These are phyloP conservation scores for Lodderomyces oxycetoniae DNA, from an alignment of 1,139 yeast genomes.

Conservation along the genomic window DNA sequence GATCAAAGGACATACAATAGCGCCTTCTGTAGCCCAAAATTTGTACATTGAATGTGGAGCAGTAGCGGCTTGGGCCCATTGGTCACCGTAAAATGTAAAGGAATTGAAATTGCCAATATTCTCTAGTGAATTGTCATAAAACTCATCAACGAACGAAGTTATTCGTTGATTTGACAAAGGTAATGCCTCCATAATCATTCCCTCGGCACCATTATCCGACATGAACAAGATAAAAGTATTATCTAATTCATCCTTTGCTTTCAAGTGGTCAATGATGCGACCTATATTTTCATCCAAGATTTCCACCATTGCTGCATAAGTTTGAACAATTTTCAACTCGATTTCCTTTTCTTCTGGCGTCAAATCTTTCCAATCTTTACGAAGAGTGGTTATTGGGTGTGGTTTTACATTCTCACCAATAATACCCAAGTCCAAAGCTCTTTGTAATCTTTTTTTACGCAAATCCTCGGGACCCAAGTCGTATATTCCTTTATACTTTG, in stretches of 20 bases:
- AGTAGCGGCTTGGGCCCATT: slow-evolving; percentile 66
- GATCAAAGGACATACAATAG: slow-evolving; percentile 51
- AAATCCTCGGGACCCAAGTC: slow-evolving; percentile 46
- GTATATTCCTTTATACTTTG: slow-evolving; percentile 46
- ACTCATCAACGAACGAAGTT: slow-evolving; percentile 22
- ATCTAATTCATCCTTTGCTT: slow-evolving; percentile 39
- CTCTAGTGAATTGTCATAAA: slow-evolving; percentile 41
- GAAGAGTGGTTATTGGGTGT: slow-evolving; percentile 40
- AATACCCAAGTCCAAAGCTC: slow-evolving; percentile 41
- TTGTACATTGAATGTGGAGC: slow-evolving; percentile 52
- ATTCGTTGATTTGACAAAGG: slow-evolving; percentile 34
- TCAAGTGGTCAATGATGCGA: slow-evolving; percentile 36
- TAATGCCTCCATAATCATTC: slow-evolving; percentile 51
- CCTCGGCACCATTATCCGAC: slow-evolving; percentile 62
- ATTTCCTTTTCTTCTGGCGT: slow-evolving; percentile 27
- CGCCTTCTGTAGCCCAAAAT: slow-evolving; percentile 53
- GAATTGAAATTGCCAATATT: slow-evolving; percentile 48
- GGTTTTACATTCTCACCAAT: slow-evolving; percentile 41
- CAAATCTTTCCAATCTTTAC: slow-evolving; percentile 41
- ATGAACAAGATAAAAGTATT: slow-evolving; percentile 51
- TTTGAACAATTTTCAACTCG: slow-evolving; percentile 47
- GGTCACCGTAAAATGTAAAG: slow-evolving; percentile 50
- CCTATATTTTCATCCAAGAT: slow-evolving; percentile 47
- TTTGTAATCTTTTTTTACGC: slow-evolving; percentile 33
- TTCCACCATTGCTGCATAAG: slow-evolving; percentile 62